Conservation (phyloP, 768 basidiomycete genomes). For the Pleurotus eryngii region DNA sequence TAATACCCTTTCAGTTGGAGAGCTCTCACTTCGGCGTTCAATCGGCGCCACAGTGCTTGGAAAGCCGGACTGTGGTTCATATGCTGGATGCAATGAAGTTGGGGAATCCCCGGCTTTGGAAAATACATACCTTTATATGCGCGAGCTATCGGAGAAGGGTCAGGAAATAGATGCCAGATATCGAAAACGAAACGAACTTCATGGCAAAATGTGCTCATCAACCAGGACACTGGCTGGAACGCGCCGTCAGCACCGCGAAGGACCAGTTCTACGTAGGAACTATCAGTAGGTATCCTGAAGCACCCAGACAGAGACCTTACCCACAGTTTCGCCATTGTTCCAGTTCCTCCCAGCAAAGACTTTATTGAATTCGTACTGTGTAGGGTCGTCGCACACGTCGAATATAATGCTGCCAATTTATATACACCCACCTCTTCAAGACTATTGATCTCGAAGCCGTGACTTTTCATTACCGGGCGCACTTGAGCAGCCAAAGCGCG, state of each 20-base stretch:
- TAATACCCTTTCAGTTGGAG: slow-evolving; percentile 78
- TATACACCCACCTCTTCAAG: slow-evolving; percentile 65
- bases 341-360: slow-evolving; percentile 85
- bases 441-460: slow-evolving; percentile 74
- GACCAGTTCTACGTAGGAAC: slow-evolving; percentile 60
- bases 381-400: neutral
- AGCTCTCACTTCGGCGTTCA: slow-evolving; percentile 60
- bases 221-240: slow-evolving; percentile 60
- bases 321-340: slow-evolving; percentile 79
- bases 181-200: slow-evolving; percentile 48
- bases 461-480: slow-evolving; percentile 75
- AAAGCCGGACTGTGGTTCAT: slow-evolving; percentile 80
- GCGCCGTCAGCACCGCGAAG: slow-evolving; percentile 58
- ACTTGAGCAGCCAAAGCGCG: slow-evolving; percentile 83
- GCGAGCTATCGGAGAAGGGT: slow-evolving; percentile 50
- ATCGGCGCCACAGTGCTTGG: slow-evolving; percentile 68
- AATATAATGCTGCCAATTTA: neutral
- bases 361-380: slow-evolving; percentile 71
- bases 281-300: no score
- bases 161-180: neutral
- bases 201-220: slow-evolving; percentile 80
- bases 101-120: no score
- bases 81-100: slow-evolving; percentile 41
- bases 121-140: slow-evolving; percentile 63
- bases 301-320: slow-evolving; percentile 27